Evolutionary conservation across 2,329 filamentous ascomycete genomes (phyloP).

Genomic region (Botryosphaeria dothidea): DNA sequence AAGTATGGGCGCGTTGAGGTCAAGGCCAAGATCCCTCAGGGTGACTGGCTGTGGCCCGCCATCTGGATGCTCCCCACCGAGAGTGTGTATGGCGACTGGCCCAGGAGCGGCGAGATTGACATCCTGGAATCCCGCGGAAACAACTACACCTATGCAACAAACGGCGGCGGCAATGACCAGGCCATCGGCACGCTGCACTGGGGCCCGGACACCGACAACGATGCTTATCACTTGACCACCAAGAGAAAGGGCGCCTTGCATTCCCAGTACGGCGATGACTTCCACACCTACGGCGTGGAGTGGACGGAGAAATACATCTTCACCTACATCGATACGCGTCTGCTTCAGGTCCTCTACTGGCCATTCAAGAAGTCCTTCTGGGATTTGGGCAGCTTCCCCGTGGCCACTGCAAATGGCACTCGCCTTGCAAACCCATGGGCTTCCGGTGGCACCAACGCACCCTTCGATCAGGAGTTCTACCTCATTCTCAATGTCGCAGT

Average conservation of each 20-base stretch:
- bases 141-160: conserved; percentile 33
- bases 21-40: conserved; percentile 52
- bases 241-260: conserved; percentile 21
- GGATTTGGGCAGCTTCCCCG: conserved; percentile 40
- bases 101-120: conserved; percentile 56
- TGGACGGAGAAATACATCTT: conserved; percentile 57
- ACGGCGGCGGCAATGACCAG: conserved; percentile 44
- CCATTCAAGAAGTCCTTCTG: conserved; percentile 32
- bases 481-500: conserved; percentile 44
- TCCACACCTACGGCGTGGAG: conserved; percentile 56
- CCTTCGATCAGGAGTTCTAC: conserved; percentile 45
- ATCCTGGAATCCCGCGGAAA: conserved; percentile 55
- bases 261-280: conserved; percentile 38
- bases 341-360: conserved; percentile 23
- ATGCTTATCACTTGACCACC: conserved; percentile 33
- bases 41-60: conserved; percentile 52
- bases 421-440: conserved; percentile 39
- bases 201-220: conserved; percentile 36
- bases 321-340: conserved; percentile 49
- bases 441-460: conserved; percentile 35
- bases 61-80: conserved; percentile 23
- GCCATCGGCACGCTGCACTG: conserved; percentile 51
- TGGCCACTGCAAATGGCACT: conserved; percentile 36
- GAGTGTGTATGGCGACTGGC: conserved; percentile 46
- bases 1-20: conserved; percentile 56